A percentile compares a stretch with the other conserved stretches of the same genome.
These are phyloP conservation scores for Colletotrichum shisoi DNA, from an alignment of 2,329 filamentous ascomycete genomes.

Conservation along the genomic window DNA sequence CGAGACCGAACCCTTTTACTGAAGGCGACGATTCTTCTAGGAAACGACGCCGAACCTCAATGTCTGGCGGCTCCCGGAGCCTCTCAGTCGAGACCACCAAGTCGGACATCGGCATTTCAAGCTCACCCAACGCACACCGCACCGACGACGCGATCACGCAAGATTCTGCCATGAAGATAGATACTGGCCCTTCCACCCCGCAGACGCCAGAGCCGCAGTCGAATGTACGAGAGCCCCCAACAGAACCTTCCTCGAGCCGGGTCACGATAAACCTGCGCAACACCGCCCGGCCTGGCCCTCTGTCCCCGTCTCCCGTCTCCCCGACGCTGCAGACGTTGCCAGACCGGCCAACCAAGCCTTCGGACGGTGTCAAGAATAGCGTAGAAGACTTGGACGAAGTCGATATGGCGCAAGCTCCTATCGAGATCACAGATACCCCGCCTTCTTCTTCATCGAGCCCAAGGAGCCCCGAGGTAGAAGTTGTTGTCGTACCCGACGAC, in stretches of 20 bases:
- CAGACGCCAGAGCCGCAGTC: slow-evolving; percentile 54
- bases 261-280: slow-evolving; percentile 69
- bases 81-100: slow-evolving; percentile 58
- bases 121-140: slow-evolving; percentile 45
- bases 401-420: slow-evolving; percentile 46
- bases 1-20: slow-evolving; percentile 70
- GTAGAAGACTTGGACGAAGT: slow-evolving; percentile 56
- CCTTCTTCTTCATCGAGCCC: slow-evolving; percentile 51
- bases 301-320: slow-evolving; percentile 56
- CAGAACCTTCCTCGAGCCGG: slow-evolving; percentile 62
- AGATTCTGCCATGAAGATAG: slow-evolving; percentile 53
- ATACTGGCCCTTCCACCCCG: slow-evolving; percentile 52
- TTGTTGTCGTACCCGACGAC: slow-evolving; percentile 52
- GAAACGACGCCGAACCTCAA: slow-evolving; percentile 69
- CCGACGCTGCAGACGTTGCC: slow-evolving; percentile 46
- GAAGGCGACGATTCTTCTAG: slow-evolving; percentile 64
- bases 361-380: slow-evolving; percentile 50
- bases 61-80: slow-evolving; percentile 60
- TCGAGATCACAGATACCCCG: slow-evolving; percentile 43
- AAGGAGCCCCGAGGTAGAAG: slow-evolving; percentile 56
- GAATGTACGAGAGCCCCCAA: slow-evolving; percentile 46
- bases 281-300: slow-evolving; percentile 51
- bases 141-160: slow-evolving; percentile 42
- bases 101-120: slow-evolving; percentile 47
- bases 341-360: slow-evolving; percentile 24